Conservation (phyloP, 2,329 filamentous ascomycete genomes). For the Penicillium sp. region DNA sequence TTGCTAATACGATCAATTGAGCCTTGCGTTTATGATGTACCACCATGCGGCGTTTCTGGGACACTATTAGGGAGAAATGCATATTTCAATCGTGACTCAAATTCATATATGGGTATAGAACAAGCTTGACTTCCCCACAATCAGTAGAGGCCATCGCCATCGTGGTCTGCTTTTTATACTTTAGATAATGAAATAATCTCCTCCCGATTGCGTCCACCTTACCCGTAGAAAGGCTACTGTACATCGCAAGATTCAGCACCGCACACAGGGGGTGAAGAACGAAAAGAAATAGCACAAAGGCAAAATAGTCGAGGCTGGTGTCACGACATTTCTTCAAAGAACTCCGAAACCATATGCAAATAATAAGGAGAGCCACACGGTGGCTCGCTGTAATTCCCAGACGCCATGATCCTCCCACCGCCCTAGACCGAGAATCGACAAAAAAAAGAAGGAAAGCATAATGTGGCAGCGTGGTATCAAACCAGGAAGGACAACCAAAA, state of each 20-base stretch:
- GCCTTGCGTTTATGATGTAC: constrained; percentile 14
- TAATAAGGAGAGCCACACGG: constrained; percentile 17
- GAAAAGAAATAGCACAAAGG: constrained; percentile 7
- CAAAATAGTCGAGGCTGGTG: constrained; percentile 7
- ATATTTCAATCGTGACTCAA: constrained; percentile 11
- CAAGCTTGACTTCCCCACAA: constrained; percentile 20
- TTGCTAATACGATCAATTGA: constrained; percentile 52
- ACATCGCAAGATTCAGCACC: constrained; percentile 15
- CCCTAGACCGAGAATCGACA: constrained; percentile 17
- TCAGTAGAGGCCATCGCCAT: constrained; percentile 12
- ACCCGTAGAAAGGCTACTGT: constrained; percentile 19
- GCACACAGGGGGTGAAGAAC: constrained; percentile 6
- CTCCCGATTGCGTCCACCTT: constrained; percentile 2
- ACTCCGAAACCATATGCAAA: constrained; percentile 30
- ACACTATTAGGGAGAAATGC: not conserved
- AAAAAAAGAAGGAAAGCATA: constrained; percentile 4
- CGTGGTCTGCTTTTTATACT: constrained; percentile 13
- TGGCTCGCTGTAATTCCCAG: constrained; percentile 26
- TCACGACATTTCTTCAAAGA: constrained; percentile 18
- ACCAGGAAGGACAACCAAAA: not conserved
- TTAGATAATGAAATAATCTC: constrained; percentile 7
- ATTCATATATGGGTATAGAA: constrained; percentile 33
- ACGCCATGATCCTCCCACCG: constrained; percentile 30
- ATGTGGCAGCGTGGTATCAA: not conserved
- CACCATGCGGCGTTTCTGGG: constrained; percentile 6